A percentile compares a stretch with the other conserved stretches of the same genome.
Conservation (phyloP, 108 stramenopile species). For the Fistulifera pelliculosa region DNA sequence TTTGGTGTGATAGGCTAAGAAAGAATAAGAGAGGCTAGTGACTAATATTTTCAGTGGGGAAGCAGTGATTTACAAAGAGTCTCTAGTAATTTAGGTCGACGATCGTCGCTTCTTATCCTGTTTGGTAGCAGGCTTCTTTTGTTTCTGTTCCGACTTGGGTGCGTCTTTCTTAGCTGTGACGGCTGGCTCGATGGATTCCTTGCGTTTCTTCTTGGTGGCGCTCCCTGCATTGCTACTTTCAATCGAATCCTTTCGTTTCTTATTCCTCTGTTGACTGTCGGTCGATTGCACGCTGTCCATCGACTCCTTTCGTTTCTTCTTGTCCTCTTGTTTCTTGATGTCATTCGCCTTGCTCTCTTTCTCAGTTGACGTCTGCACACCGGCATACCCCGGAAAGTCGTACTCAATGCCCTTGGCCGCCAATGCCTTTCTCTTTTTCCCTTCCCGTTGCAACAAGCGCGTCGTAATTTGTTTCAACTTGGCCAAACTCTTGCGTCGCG, state of each 20-base stretch:
- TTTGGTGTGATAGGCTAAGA: too few relatives aligned
- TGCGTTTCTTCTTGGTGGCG: background rate
- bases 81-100: too few relatives aligned
- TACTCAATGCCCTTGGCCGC: constrained; percentile 76
- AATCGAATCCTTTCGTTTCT: background rate
- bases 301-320: constrained; percentile 2
- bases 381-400: constrained; percentile 81
- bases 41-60: too few relatives aligned
- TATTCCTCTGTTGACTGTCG: background rate
- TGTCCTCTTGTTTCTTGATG: too few relatives aligned
- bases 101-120: too few relatives aligned
- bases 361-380: constrained; percentile 5
- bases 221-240: background rate
- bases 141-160: too few relatives aligned
- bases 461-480: constrained; percentile 62
- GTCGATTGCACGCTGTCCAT: background rate
- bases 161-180: background rate
- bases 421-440: constrained; percentile 58
- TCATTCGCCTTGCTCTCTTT: too few relatives aligned
- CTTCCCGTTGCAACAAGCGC: constrained; percentile 52
- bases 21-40: too few relatives aligned
- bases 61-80: too few relatives aligned
- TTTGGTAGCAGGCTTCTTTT: too few relatives aligned
- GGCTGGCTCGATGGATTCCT: background rate
- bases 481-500: constrained; percentile 12